Evolutionary conservation across 2,329 filamentous ascomycete species (phyloP).

Genomic region (Ophiostoma ips): DNA sequence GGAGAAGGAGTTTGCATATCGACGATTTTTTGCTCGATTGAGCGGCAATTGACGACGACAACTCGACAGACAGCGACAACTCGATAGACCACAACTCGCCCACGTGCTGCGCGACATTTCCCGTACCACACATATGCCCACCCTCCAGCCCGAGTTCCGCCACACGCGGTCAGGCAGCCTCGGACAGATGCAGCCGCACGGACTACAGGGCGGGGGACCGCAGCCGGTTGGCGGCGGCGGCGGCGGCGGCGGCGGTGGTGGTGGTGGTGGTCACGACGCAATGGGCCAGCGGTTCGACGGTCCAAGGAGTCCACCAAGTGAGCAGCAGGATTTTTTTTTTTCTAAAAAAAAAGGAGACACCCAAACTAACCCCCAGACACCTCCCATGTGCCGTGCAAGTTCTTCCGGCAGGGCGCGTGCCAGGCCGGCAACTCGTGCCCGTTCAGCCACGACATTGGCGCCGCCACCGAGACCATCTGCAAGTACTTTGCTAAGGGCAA

Average conservation of each 20-base stretch:
- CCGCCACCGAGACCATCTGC: constrained; percentile 76
- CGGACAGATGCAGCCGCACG: not conserved
- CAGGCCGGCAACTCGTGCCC: constrained; percentile 93
- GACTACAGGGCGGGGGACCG: not conserved
- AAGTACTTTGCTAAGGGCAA: constrained; percentile 99
- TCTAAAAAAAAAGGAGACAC: not conserved
- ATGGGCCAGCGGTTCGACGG: constrained; percentile 37
- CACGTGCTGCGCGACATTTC: no score
- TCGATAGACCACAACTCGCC: no score
- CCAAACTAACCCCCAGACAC: constrained; percentile 48
- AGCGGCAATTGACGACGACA: no score
- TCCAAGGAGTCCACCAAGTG: constrained; percentile 50
- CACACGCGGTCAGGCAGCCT: constrained; percentile 8
- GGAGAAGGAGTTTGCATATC: no score
- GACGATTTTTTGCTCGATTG: no score
- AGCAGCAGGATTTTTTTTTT: constrained; percentile 20
- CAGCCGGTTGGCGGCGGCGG: not conserved
- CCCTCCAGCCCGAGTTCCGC: constrained; percentile 4
- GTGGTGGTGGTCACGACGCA: constrained; percentile 5
- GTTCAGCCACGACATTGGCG: constrained; percentile 85
- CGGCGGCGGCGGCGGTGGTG: not conserved
- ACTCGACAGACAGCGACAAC: no score
- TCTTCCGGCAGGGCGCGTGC: constrained; percentile 91
- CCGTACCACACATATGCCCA: not conserved
- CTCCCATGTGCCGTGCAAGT: constrained; percentile 97